phyloP scores from a whole-genome alignment of 2,329 filamentous ascomycete species.

The Colletotrichum tropicale region DNA sequence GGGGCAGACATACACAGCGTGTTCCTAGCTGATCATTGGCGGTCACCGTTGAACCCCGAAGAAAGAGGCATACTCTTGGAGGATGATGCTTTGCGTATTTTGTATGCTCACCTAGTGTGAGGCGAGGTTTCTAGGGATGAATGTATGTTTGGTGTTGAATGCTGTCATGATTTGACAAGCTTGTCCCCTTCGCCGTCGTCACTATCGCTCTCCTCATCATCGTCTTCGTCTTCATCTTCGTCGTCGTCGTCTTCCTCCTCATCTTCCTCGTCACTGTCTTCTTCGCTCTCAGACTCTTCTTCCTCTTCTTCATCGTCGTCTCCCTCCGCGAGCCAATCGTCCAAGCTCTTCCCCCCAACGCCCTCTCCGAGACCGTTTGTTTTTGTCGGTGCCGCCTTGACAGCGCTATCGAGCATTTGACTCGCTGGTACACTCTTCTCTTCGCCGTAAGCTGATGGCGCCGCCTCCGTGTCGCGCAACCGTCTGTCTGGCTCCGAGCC shows the following conservation, averaged over 20 bases:
- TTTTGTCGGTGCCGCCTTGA: slow-evolving; percentile 40
- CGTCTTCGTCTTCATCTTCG: slow-evolving; percentile 49
- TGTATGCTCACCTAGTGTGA: background rate
- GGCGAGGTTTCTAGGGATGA: background rate
- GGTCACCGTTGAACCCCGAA: background rate
- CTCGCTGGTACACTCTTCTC: slow-evolving; percentile 59
- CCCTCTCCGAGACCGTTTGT: slow-evolving; percentile 54
- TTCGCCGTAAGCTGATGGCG: slow-evolving; percentile 39
- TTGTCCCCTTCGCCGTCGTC: slow-evolving; percentile 31
- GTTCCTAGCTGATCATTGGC: background rate
- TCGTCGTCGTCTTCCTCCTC: slow-evolving; percentile 51
- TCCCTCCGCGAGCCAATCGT: slow-evolving; percentile 89
- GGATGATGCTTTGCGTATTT: background rate
- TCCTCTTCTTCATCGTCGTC: slow-evolving; percentile 55
- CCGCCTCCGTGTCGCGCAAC: slow-evolving; percentile 66
- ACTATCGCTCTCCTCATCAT: slow-evolving; percentile 41
- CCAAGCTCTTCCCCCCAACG: slow-evolving; percentile 75
- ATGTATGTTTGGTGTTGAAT: no score
- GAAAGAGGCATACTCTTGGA: background rate
- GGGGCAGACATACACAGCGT: background rate
- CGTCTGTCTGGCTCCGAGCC: slow-evolving; percentile 80
- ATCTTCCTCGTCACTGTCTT: slow-evolving; percentile 56
- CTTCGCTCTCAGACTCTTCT: slow-evolving; percentile 52
- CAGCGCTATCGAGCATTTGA: slow-evolving; percentile 66
- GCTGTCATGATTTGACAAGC: slow-evolving; percentile 41